These are phyloP conservation scores for Liriodendron chinense DNA, from an alignment of 164 flowering plant genomes.

Conservation along the genomic window DNA sequence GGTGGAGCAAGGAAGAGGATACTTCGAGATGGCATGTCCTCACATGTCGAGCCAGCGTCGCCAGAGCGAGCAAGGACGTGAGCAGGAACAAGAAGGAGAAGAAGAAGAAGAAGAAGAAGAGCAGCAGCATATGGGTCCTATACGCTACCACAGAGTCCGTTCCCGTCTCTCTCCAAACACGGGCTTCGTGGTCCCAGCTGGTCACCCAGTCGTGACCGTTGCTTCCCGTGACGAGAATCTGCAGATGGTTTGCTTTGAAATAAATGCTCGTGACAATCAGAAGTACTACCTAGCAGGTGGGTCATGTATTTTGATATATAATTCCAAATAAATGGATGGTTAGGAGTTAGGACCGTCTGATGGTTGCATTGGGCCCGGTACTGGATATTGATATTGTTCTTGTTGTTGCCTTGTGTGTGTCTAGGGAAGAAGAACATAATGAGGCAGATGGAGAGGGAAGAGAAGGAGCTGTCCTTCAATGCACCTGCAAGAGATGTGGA, in stretches of 20 bases:
- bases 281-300: slow-evolving; percentile 48
- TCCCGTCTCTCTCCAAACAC: slow-evolving; percentile 27
- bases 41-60: slow-evolving; percentile 17
- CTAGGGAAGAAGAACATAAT: slow-evolving; percentile 33
- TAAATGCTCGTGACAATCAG: slow-evolving; percentile 39
- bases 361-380: neutral
- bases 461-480: slow-evolving; percentile 39
- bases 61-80: slow-evolving; percentile 2
- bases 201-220: slow-evolving; percentile 50
- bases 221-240: slow-evolving; percentile 47
- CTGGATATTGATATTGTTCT: neutral
- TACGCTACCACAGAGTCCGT: slow-evolving; percentile 21
- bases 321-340: no score
- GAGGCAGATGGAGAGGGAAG: slow-evolving; percentile 45
- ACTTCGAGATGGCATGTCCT: slow-evolving; percentile 53
- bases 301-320: neutral
- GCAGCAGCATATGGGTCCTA: slow-evolving; percentile 13
- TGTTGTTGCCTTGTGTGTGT: slow-evolving; percentile 22
- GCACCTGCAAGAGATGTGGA: slow-evolving; percentile 27
- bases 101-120: slow-evolving; percentile 1
- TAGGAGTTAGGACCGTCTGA: no score
- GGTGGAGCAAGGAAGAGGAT: slow-evolving; percentile 39
- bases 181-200: slow-evolving; percentile 42
- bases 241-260: slow-evolving; percentile 47
- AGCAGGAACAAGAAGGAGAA: slow-evolving; percentile 11